phyloP scores from a whole-genome alignment of 2,329 filamentous ascomycete species.

The Herpotrichia juniperi region DNA sequence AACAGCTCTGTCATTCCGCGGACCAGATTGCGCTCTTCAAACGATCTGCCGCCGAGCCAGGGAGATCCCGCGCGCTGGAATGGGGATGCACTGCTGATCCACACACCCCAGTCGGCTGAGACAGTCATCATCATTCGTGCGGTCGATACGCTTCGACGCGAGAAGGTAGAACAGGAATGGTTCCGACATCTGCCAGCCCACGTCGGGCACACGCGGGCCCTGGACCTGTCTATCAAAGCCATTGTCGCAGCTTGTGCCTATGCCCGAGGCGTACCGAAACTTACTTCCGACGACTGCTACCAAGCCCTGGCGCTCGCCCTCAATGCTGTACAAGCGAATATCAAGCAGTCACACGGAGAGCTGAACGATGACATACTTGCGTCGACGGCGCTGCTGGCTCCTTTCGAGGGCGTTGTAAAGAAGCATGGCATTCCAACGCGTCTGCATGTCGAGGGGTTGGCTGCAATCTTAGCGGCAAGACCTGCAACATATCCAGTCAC shows the following conservation, averaged over 20 bases:
- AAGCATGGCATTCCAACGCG: conserved; percentile 18
- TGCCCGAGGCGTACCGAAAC: conserved; percentile 14
- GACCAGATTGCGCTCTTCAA: conserved; percentile 6
- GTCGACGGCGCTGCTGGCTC: conserved; percentile 18
- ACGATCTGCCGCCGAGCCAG: too few species aligned
- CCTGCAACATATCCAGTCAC: conserved; percentile 16
- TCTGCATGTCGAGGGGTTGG: conserved; percentile 20
- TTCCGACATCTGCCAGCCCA: conserved; percentile 22
- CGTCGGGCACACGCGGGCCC: conserved; percentile 18
- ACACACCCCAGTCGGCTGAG: conserved; percentile 15
- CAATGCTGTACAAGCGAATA: conserved; percentile 17
- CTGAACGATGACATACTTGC: conserved; percentile 19
- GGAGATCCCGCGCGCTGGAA: conserved; percentile 11
- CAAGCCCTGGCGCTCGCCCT: conserved; percentile 18
- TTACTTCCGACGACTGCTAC: conserved; percentile 21
- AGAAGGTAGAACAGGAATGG: conserved; percentile 22
- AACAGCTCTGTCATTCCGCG: conserved; percentile 6
- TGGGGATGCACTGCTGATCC: conserved; percentile 12
- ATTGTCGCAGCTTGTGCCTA: conserved; percentile 22
- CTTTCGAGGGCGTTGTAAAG: conserved; percentile 16
- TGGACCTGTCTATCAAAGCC: conserved; percentile 22
- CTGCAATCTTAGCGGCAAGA: conserved; percentile 19
- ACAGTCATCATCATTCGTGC: conserved; percentile 17
- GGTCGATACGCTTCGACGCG: conserved; percentile 16
- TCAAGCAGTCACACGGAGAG: conserved; percentile 16